Base-by-base conservation (phyloP, 352 stramenopile genomes). In the Pythium dissotocum region DNA sequence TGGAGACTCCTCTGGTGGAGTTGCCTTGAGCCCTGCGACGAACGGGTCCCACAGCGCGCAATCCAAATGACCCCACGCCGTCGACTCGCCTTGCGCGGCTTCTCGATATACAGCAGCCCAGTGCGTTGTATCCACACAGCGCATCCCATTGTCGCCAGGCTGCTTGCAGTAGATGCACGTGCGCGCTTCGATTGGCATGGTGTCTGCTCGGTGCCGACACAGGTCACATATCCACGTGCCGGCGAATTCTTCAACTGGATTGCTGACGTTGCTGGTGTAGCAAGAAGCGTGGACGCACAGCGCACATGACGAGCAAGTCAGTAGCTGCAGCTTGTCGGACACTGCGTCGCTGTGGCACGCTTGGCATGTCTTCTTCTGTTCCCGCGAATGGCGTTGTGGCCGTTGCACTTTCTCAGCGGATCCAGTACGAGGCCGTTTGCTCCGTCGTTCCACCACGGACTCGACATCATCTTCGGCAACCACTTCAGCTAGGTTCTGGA, bases 11-110 rank as follows among this genome's bases (percentile, higher is more conserved):
- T 10, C 48, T 6, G 16, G 7, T 56, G 32, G 9, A 13, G 16
- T 51, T 21, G 38, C 28, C 28, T 24, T 33, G 1, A 14, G 12
- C 4, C 16, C 30, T 7, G 14, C 4, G 14, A 26, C 5, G 13
- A 69, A 69, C 0, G 67, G 61, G 32, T 65, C 59, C 67, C 67
- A 73, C 2, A 63, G 9, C 6, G 65, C 65, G 38, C 65, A 71
- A 35, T 61, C 21, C 12, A 54, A 51, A 13, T 71, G 65, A 8
- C 49, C 65, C 65, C 65, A 71, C 28, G 21, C 58, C 0, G n/a
- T 30, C 4, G 26, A 16, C 32, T 61, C 46, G 32, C 14, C 32
- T 33, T 24, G 55, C 16, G 26, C n/a, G 9, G n/a, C 33, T 58
- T 35, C 26, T 0, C 35, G 18, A 32, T 71, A 71, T 36, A 21